Evolutionary conservation across 805 yeast genomes (phyloP).

Genomic region (Saccharomycopsis fodiens): DNA sequence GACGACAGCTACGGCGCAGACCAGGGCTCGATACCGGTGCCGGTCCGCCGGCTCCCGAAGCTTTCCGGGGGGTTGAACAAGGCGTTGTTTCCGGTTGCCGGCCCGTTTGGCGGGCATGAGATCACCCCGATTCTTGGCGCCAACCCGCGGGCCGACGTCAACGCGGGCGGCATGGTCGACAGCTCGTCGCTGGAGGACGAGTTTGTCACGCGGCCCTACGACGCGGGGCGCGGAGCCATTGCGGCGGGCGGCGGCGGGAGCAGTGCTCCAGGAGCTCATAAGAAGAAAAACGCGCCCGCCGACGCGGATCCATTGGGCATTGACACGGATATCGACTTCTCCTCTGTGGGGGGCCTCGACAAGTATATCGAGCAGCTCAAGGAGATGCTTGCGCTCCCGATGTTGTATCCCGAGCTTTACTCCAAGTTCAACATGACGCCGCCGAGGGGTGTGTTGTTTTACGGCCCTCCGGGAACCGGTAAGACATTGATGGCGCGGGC

Average conservation of each 20-base stretch:
- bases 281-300: constrained; percentile 57
- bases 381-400: constrained; percentile 93
- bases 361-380: constrained; percentile 85
- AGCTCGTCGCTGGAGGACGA: constrained; percentile 42
- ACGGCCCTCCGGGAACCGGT: constrained; percentile 99
- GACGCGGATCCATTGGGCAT: constrained; percentile 93
- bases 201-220: constrained; percentile 24
- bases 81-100: constrained; percentile 85
- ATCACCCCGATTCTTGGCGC: constrained; percentile 77
- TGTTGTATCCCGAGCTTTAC: constrained; percentile 89
- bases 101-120: constrained; percentile 97
- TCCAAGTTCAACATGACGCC: constrained; percentile 88
- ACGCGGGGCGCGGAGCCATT: constrained; percentile 14
- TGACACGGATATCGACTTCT: constrained; percentile 76
- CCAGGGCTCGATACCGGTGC: constrained; percentile 26
- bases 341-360: constrained; percentile 86
- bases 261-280: constrained; percentile 26
- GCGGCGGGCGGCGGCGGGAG: constrained; percentile 26
- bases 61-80: constrained; percentile 43
- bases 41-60: constrained; percentile 33
- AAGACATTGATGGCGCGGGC: constrained; percentile 98
- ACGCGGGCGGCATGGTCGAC: constrained; percentile 36
- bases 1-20: constrained; percentile 25
- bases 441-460: constrained; percentile 94
- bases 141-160: constrained; percentile 35